Base-by-base conservation (phyloP, 139 green algal species). In the Chlorella sp. region DNA sequence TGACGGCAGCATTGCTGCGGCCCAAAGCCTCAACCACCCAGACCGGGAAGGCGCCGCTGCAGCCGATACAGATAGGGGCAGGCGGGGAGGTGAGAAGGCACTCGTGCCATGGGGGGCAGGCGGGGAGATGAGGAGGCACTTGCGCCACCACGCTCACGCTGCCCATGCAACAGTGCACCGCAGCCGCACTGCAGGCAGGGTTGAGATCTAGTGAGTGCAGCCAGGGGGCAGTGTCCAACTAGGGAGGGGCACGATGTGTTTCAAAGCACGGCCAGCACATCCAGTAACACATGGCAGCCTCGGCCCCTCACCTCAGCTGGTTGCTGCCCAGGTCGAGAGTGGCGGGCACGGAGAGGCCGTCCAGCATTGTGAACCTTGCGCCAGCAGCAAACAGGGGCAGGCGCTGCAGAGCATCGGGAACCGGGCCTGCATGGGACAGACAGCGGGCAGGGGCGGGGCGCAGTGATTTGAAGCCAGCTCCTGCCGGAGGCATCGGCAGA, bases 1-100 rank as follows among this genome's bases (percentile, higher is more conserved):
- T 87, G 36, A 78, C 37, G 11, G 53, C 61, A 11, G n/a, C 61
- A 5, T 24, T 79, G 83, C 83, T 61, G 79, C 32, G 19, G 0
- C 53, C 14, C 61, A 87, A 26, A 9, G 83, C 83, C 37, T 87
- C 36, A 1, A 26, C 26, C 37, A 87, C 1, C 83, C 83, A 87
- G 61, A 1, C 26, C 21, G 83, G 83, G 83, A 87, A 87, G 22
- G 83, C 34, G n/a, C 83, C 83, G 61, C 83, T 87, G 83, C 83
- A 53, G 36, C 2, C n/a, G 30, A 14, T 2, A 34, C 28, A 16
- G 32, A 28, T 77, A 28, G 28, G 26, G 37, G 28, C 21, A 39
- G 69, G 69, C 21, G 21, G 14, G 12, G 16, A 5, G 32, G 19
- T 32, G 68, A 32, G 18, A 12, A 32, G 12, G 60, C 68, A 76